A percentile compares a stretch with the other conserved stretches of the same genome.
These are phyloP conservation scores for Penicillium soppii DNA, from an alignment of 495 filamentous ascomycete genomes.

Conservation along the genomic window DNA sequence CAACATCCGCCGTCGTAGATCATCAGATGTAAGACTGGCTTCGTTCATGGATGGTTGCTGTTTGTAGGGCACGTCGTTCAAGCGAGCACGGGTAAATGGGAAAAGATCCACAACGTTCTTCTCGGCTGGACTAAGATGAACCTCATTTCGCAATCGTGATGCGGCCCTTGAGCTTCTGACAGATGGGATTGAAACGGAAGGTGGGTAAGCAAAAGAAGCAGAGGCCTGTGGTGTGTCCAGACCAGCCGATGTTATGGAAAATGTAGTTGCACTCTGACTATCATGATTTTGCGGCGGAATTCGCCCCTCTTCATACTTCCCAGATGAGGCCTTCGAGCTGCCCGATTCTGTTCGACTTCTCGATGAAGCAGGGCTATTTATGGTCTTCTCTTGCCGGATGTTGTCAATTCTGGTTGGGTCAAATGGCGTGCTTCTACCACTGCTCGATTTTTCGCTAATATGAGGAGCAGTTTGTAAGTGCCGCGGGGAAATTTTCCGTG, in stretches of 20 bases:
- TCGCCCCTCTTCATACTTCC: constrained; percentile 32
- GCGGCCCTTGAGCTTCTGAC: constrained; percentile 61
- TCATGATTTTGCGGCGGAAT: constrained; percentile 45
- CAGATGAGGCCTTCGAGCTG: constrained; percentile 50
- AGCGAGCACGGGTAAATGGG: constrained; percentile 66
- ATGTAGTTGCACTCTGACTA: constrained; percentile 47
- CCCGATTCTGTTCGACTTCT: constrained; percentile 65
- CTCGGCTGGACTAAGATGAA: constrained; percentile 62
- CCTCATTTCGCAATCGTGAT: constrained; percentile 79
- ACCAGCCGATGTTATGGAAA: constrained; percentile 39
- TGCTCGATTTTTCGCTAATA: constrained; percentile 28
- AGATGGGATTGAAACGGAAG: constrained; percentile 65
- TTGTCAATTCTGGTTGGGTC: constrained; percentile 44
- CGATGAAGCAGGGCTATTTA: constrained; percentile 62
- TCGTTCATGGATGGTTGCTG: constrained; percentile 62
- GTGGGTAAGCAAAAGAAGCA: constrained; percentile 39
- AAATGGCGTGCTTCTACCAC: constrained; percentile 36
- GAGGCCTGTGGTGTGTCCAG: constrained; percentile 40
- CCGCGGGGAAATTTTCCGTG: constrained; percentile 29
- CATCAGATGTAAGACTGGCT: constrained; percentile 70
- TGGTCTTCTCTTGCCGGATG: constrained; percentile 51
- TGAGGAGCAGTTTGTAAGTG: constrained; percentile 37
- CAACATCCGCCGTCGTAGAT: constrained; percentile 88
- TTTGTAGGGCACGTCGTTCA: constrained; percentile 79
- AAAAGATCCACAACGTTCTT: constrained; percentile 60